Conservation (phyloP, 257 asterid genomes). For the Parsonsia alboflavescens region DNA sequence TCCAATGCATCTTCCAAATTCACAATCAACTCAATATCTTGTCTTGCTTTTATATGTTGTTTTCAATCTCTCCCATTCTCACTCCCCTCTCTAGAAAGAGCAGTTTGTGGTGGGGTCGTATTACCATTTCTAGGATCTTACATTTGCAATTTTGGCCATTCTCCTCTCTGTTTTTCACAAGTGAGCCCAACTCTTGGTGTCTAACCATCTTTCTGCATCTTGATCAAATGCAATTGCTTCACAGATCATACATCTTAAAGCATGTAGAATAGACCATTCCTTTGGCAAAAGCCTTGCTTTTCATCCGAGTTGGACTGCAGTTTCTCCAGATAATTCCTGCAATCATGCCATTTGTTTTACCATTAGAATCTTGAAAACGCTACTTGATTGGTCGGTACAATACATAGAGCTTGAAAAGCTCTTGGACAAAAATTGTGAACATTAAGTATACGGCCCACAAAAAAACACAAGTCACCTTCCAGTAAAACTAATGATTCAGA, state of each 20-base stretch:
- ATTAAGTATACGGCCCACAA: background rate
- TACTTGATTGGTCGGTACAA: background rate
- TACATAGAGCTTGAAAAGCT: background rate
- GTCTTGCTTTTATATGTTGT: constrained; percentile 24
- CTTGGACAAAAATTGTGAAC: background rate
- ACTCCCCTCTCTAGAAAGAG: constrained; percentile 16
- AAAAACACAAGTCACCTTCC: background rate
- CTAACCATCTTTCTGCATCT: background rate
- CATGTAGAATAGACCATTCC: background rate
- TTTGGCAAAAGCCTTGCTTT: background rate
- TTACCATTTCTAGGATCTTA: constrained; percentile 13
- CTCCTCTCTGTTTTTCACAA: constrained; percentile 2
- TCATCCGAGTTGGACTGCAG: background rate
- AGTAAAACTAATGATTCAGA: background rate
- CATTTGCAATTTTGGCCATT: constrained; percentile 1
- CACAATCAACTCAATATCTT: constrained; percentile 19
- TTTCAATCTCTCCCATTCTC: constrained; percentile 24
- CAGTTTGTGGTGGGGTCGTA: constrained; percentile 7
- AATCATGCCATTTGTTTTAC: background rate
- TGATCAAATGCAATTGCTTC: background rate
- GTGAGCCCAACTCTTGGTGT: constrained; percentile 14
- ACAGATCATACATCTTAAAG: constrained; percentile 3
- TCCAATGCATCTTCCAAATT: constrained; percentile 17
- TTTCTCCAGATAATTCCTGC: background rate
- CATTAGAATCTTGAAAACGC: background rate